These are phyloP conservation scores for Piedraia hortae DNA, from an alignment of 2,329 filamentous ascomycete species.

Conservation along the genomic window DNA sequence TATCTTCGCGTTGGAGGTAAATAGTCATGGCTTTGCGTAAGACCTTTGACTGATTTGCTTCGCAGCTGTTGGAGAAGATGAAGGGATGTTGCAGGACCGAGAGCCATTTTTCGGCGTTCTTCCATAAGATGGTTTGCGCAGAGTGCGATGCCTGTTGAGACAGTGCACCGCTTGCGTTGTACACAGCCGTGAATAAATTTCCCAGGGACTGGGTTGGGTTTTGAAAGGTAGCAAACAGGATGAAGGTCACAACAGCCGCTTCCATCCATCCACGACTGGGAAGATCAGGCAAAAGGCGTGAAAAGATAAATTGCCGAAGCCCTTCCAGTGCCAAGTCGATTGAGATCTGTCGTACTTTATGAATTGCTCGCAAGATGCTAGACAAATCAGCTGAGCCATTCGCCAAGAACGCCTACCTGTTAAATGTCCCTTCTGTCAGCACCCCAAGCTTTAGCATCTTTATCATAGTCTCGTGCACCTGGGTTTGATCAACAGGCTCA, in stretches of 20 bases:
- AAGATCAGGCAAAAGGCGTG: slow-evolving; percentile 29
- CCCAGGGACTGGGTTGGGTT: too few species aligned
- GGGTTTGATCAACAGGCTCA: slow-evolving; percentile 11
- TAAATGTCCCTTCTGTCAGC: slow-evolving; percentile 35
- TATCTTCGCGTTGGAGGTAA: slow-evolving; percentile 30
- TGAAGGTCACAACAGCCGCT: slow-evolving; percentile 35
- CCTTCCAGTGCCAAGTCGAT: slow-evolving; percentile 16
- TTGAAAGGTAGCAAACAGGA: slow-evolving; percentile 35
- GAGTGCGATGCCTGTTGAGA: slow-evolving; percentile 34
- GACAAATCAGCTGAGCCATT: slow-evolving; percentile 1
- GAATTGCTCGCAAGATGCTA: slow-evolving; percentile 36
- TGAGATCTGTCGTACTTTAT: slow-evolving; percentile 28
- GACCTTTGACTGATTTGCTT: slow-evolving; percentile 34
- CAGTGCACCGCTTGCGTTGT: slow-evolving; percentile 22
- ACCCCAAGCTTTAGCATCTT: slow-evolving; percentile 33
- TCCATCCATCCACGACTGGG: slow-evolving; percentile 36
- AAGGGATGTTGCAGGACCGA: slow-evolving; percentile 33
- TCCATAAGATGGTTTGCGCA: slow-evolving; percentile 54
- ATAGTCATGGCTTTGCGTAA: slow-evolving; percentile 46
- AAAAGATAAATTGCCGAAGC: slow-evolving; percentile 35
- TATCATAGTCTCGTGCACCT: slow-evolving; percentile 25
- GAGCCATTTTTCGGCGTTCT: slow-evolving; percentile 35
- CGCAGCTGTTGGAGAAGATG: slow-evolving; percentile 38
- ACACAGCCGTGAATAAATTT: too few species aligned
- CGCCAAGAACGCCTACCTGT: slow-evolving; percentile 15